These are phyloP conservation scores for Xylariaceae sp. DNA, from an alignment of 2,329 filamentous ascomycete genomes.

Conservation along the genomic window DNA sequence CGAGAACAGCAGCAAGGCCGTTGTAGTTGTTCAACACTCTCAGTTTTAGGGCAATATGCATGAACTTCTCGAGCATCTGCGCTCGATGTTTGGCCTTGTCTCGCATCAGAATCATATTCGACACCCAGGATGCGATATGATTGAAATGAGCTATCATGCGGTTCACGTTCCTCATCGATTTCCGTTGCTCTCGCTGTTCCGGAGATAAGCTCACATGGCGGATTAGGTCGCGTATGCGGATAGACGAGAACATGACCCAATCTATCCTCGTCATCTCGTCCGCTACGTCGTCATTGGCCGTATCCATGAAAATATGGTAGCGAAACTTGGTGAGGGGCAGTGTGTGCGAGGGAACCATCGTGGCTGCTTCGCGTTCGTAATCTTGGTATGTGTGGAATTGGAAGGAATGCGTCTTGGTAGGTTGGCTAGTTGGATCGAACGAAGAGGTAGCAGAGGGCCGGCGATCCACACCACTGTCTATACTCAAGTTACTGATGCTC, in stretches of 20 bases:
- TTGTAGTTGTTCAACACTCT: constrained; percentile 97
- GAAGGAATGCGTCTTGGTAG: constrained; percentile 41
- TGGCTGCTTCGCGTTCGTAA: constrained; percentile 73
- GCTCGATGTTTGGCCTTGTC: constrained; percentile 96
- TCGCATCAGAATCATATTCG: constrained; percentile 79
- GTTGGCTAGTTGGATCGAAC: constrained; percentile 31
- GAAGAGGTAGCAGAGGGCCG: constrained; percentile 46
- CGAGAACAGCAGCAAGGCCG: constrained; percentile 86
- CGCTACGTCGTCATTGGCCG: constrained; percentile 78
- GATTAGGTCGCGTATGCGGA: constrained; percentile 86
- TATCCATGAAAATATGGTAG: constrained; percentile 87
- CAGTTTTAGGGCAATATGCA: constrained; percentile 81
- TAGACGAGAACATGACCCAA: constrained; percentile 97
- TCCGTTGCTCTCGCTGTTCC: constrained; percentile 69
- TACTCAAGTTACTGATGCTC: constrained; percentile 45
- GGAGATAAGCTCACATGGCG: constrained; percentile 78
- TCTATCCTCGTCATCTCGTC: constrained; percentile 92
- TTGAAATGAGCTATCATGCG: constrained; percentile 94
- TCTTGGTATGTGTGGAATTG: constrained; percentile 67
- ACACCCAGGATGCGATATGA: constrained; percentile 76
- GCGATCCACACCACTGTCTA: constrained; percentile 42
- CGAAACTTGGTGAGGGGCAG: constrained; percentile 76
- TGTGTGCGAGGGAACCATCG: constrained; percentile 65
- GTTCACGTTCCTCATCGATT: constrained; percentile 79
- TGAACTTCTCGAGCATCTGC: constrained; percentile 90